Base-by-base conservation (phyloP, 257 asterid species). In the Cynanchum wilfordii region DNA sequence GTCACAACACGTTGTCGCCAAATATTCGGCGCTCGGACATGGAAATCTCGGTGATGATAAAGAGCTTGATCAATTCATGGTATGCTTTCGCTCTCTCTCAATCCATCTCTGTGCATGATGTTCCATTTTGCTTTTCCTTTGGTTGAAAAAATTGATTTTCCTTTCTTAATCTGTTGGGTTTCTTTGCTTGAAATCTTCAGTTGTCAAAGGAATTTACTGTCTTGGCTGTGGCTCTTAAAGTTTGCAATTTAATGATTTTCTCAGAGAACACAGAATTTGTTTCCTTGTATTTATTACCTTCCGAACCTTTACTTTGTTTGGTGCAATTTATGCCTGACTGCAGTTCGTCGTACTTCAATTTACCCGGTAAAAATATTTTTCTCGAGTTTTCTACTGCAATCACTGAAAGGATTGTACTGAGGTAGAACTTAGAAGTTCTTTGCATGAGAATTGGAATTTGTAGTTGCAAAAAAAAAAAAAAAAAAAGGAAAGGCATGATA, bases 31-130 rank as follows among this genome's bases (percentile, higher is more conserved):
- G 0, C 82, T 89, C 40, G 89, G 85, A 22, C 85, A 83, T 25
- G 89, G 86, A 38, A 84, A 76, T 80, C 84, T 75, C 36, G 84
- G 75, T 33, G 88, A 76, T 22, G 87, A 84, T 50, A 84, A 84
- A 45, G 90, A 86, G 36, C 96, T 90, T 38, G 95, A 90, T 62
- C 96, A 85, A 45, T 90, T 90, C 74, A 84, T 90, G 95, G 95
- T 90, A 67, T 51, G 1, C 0, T 15, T n/a, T 65, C 15, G 1
- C 0, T 15, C 19, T 65, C 15, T 38, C 49, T 70, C 51, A 49
- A 16, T 71, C 10, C 67, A 16, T 16, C 4, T 19, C 42, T 59
- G 5, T 59, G 42, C 66, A 59, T 59, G 36, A 25, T 58, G 36
- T 58, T 11, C 38, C 38, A 10, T n/a, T 54, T 10, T 54, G 62